Base-by-base conservation (phyloP, 75 land plant genomes). In the Sequoia sempervirens region DNA sequence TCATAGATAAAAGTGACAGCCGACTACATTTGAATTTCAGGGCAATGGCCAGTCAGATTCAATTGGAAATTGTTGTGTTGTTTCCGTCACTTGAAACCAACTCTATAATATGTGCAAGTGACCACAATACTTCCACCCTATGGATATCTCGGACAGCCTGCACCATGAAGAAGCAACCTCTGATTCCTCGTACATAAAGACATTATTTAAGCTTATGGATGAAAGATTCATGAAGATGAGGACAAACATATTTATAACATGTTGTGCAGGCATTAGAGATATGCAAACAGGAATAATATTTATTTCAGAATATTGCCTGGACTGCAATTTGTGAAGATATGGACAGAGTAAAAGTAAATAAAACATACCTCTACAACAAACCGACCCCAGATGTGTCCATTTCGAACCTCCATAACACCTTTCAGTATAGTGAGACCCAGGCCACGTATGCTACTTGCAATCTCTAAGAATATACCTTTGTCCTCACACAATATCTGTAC, bases 401-500 rank as follows among this genome's bases (percentile, higher is more conserved):
- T 85, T 30, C 87, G 85, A 82, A 75, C 58, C 84, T 95, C 94
- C 93, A 95, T 94, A 40, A 90, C 89, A 83, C 97, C 97, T 82
- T 94, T 95, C 80, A 94, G 82, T 56, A 95, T 94, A 26, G 85
- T 91, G 87, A 95, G 90, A 47, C 96, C 94, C 84, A 92, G 88
- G 23, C 90, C 82, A 9, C 92, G 91, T 61, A 95, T 90, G 14
- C 85, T 83, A n/a, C 90, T 94, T 15, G 93, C 93, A 75, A 95
- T 95, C 87, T 95, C 97, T 17, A 93, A 89, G 88, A 95, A 94
- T 68, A 89, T 84, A 6, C 93, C 93, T 32, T 82, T 75, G 80
- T 94, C 92, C 72, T 95, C 96, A 86, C 93, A 91, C 17, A 91
- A 86, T 92, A 94, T 95, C 97, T 95, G 90, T 53, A 78, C 80